phyloP scores from a whole-genome alignment of 176 grass and related monocot species.

The Oryza australiensis region DNA sequence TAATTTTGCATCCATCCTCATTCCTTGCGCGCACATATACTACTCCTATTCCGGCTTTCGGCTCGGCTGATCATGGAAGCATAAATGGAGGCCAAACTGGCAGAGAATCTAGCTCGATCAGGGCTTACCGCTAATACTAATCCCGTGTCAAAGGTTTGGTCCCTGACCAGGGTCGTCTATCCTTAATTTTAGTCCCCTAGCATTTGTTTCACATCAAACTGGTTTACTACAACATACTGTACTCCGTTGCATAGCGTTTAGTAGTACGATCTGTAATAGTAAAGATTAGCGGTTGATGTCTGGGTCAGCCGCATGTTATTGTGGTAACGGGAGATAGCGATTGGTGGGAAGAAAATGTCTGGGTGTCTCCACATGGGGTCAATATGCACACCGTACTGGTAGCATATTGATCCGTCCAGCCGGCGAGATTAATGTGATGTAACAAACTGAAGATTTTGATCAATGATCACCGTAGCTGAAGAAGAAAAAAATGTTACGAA shows the following conservation, averaged over 20 bases:
- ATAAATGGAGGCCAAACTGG: constrained; percentile 38
- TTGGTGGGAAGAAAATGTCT: background rate
- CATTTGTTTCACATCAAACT: background rate
- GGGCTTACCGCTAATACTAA: background rate
- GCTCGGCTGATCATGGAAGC: constrained; percentile 15
- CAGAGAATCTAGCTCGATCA: background rate
- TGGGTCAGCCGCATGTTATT: background rate
- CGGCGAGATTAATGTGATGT: background rate
- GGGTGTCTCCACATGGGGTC: background rate
- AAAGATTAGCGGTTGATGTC: background rate
- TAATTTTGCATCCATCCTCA: background rate
- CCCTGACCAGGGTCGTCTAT: background rate
- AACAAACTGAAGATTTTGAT: background rate
- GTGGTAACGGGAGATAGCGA: background rate
- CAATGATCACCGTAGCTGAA: background rate
- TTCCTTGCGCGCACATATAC: background rate
- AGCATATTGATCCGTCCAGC: background rate
- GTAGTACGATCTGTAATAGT: background rate
- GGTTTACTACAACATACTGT: background rate
- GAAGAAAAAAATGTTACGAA: background rate
- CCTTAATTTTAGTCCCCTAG: background rate
- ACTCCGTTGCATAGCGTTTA: background rate
- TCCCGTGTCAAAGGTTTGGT: background rate
- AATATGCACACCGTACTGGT: background rate
- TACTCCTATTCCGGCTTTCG: constrained; percentile 38